phyloP scores from a whole-genome alignment of 176 grass and related monocot species.

The maize (Zea mays) region Zm-B73-REFERENCE-NAM-5.0 NC_050098.1:188032501-188033000 shows the following conservation, averaged over 20 bases:
- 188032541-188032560: neutral
- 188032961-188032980: constrained; percentile 50
- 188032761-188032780: constrained; percentile 97
- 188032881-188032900: too few species aligned
- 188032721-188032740: constrained; percentile 87
- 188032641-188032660: constrained; percentile 17
- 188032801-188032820: constrained; percentile 71
- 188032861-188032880: too few species aligned
- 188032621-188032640: constrained; percentile 22
- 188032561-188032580: constrained; percentile 23
- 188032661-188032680: constrained; percentile 94
- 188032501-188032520: neutral
- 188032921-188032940: constrained; percentile 78
- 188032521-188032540: neutral
- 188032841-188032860: constrained; percentile 35
- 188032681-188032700: constrained; percentile 89
- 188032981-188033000: constrained; percentile 20
- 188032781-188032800: constrained; percentile 96
- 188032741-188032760: constrained; percentile 97
- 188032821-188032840: constrained; percentile 92
- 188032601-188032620: constrained; percentile 12
- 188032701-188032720: constrained; percentile 75
- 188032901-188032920: too few species aligned
- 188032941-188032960: constrained; percentile 60
- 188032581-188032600: neutral